Base-by-base conservation (phyloP, 2,329 filamentous ascomycete species). In the Alternaria incomplexa region DNA sequence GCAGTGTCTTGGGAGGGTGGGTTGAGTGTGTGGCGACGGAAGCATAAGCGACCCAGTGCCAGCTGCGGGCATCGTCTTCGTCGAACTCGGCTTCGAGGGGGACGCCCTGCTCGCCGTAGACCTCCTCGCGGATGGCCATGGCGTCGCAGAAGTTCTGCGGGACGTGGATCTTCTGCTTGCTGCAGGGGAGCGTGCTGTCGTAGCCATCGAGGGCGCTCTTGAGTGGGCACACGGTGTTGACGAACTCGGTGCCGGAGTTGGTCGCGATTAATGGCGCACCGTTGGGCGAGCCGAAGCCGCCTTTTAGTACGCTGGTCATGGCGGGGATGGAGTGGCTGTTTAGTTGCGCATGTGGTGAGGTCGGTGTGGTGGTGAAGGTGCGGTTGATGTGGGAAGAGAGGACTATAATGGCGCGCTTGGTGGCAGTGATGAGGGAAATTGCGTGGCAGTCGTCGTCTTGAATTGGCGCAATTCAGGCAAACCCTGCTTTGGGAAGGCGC, bases 11-110 rank as follows among this genome's bases (percentile, higher is more conserved):
- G 10, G 76, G 73, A 3, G 80, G 76, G 15, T 71, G 64, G 9
- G 63, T 62, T 6, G 75, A 62, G 17, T 70, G 82, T 57, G 86
- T 85, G 62, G 76, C 78, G 59, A 91, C 85, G 15, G 85, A 89
- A 51, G 88, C 88, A 79, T 97, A 97, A n/a, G 90, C 84, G 28
- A 97, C 90, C 91, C 93, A 97, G 80, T 97, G 93, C 81, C 90
- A 95, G 69, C 89, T 90, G 36, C 92, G 87, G 1, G 85, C 69
- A 78, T 98, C 95, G 76, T 97, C 93, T 1, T 85, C 82, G 82
- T 97, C 95, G 68, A 93, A 86, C 79, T 98, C 94, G 67, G 89
- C 87, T 40, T 91, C 88, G 1, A 88, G 79, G 0, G 83, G 81
- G 26, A 87, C 83, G 22, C 81, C 78, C 66, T 89, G 88, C 74